Evolutionary conservation across 2,329 filamentous ascomycete genomes (phyloP).

Genomic region (Phyllosticta citrichinensis): DNA sequence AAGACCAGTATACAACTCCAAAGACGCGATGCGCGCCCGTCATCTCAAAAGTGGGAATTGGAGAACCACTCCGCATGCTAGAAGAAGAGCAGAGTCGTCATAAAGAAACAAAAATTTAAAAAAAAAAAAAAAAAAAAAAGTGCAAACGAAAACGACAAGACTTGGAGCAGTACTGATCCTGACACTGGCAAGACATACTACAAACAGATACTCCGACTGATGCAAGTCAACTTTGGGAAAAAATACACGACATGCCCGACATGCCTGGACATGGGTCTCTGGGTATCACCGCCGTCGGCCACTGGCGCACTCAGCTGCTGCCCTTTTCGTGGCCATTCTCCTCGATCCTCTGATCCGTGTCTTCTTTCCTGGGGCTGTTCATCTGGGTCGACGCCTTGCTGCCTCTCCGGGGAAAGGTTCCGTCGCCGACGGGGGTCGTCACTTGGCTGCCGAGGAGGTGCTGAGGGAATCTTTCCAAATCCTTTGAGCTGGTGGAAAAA

Average conservation of each 20-base stretch:
- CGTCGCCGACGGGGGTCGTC: slow-evolving; percentile 3
- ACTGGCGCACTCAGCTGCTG: slow-evolving; percentile 4
- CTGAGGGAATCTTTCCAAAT: slow-evolving; percentile 37
- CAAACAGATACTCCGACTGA: slow-evolving; percentile 7
- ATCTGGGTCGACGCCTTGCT: slow-evolving; percentile 5
- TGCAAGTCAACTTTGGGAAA: slow-evolving; percentile 7
- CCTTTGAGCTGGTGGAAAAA: slow-evolving; percentile 42
- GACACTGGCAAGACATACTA: slow-evolving; percentile 1
- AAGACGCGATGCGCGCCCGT: background rate
- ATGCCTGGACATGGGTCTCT: background rate
- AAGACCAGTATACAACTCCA: background rate
- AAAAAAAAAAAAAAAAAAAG: slow-evolving; percentile 4
- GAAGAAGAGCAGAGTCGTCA: background rate
- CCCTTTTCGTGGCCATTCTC: background rate
- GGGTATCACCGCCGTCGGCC: slow-evolving; percentile 7
- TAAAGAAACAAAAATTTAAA: slow-evolving; percentile 1
- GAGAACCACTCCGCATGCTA: too few relatives aligned
- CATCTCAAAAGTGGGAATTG: too few relatives aligned
- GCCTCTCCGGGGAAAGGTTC: slow-evolving; percentile 3
- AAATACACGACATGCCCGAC: slow-evolving; percentile 9
- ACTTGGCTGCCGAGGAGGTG: slow-evolving; percentile 25
- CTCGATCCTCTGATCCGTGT: slow-evolving; percentile 2
- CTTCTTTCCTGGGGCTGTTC: slow-evolving; percentile 5
- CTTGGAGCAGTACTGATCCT: background rate
- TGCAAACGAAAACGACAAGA: background rate